These are phyloP conservation scores for Juncus effusus DNA, from an alignment of 176 grass and related monocot species.

Conservation along the genomic window DNA sequence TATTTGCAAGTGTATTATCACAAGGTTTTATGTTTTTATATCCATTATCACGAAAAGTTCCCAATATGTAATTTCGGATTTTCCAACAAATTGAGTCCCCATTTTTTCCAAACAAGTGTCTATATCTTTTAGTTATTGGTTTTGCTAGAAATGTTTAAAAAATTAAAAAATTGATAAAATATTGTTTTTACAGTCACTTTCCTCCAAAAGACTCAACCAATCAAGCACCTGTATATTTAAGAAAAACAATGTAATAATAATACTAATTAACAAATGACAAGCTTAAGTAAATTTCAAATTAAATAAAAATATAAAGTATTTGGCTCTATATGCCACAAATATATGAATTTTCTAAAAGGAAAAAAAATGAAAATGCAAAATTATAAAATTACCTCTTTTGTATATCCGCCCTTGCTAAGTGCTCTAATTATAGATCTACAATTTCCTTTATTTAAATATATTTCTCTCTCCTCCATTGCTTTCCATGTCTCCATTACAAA, in stretches of 20 bases:
- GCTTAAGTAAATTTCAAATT: no score
- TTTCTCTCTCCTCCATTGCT: conserved; percentile 53
- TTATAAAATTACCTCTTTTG: conserved; percentile 47
- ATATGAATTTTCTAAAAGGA: no score
- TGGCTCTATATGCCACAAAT: background rate
- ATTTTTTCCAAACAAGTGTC: conserved; percentile 63
- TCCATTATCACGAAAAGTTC: conserved; percentile 92
- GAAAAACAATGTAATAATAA: conserved; percentile 3
- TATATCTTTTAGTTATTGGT: conserved; percentile 36
- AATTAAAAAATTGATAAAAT: conserved; percentile 65
- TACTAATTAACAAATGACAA: conserved; percentile 26
- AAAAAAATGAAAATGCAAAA: no score
- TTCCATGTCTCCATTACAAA: conserved; percentile 71
- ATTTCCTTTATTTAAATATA: conserved; percentile 40
- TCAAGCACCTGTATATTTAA: conserved; percentile 45
- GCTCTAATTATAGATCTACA: conserved; percentile 48
- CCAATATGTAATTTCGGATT: conserved; percentile 82
- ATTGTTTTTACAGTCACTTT: conserved; percentile 39
- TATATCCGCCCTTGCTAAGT: conserved; percentile 53
- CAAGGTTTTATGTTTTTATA: conserved; percentile 45
- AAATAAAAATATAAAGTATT: conserved; percentile 5
- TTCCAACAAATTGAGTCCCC: conserved; percentile 61
- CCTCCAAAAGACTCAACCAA: conserved; percentile 49
- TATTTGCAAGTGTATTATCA: conserved; percentile 44
- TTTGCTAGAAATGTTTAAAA: conserved; percentile 47